Base-by-base conservation (phyloP, 306 rosid genomes). In the Quercus suber region DNA sequence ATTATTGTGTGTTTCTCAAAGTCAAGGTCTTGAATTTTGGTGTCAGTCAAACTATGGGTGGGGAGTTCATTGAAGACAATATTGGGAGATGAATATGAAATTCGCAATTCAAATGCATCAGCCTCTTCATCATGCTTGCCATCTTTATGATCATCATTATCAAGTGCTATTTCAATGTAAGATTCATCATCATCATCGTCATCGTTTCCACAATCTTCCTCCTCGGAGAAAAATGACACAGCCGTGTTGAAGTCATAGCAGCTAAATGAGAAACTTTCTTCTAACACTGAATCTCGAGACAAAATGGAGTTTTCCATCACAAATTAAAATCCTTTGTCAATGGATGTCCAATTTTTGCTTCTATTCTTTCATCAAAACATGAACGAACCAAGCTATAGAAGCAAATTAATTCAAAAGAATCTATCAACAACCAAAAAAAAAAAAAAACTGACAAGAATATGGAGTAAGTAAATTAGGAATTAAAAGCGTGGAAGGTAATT, bases 121-220 rank as follows among this genome's bases (percentile, higher is more conserved):
- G 53, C 61, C 7, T 56, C 76, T 17, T 30, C 37, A 49, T 4
- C 69, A 77, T 73, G 58, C 7, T 2, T 63, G 51, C 55, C 71
- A 19, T 9, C 64, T 4, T 11, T 30, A 10, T 5, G 11, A 3
- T 45, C 35, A 11, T 33, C 51, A 21, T 23, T 45, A 28, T 78
- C 84, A 4, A 88, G 74, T 3, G 67, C 79, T 55, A 89, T 85
- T 84, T 89, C 93, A 8, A 89, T 89, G 77, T 82, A 89, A 1
- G 87, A 81, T 61, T 71, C 87, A 21, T 73, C 85, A 35, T 85
- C 69, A n/a, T 85, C 69, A n/a, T 17, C 67, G 35, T 23, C 74
- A 28, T 35, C 53, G 14, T 49, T 63, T 63, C 37, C 69, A 63
- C 17, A 27, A 28, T 28, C 19, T 1, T 78, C 80, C 19, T 56